These are phyloP conservation scores for Penicillium sp. DNA, from an alignment of 2,329 filamentous ascomycete species.

Conservation along the genomic window DNA sequence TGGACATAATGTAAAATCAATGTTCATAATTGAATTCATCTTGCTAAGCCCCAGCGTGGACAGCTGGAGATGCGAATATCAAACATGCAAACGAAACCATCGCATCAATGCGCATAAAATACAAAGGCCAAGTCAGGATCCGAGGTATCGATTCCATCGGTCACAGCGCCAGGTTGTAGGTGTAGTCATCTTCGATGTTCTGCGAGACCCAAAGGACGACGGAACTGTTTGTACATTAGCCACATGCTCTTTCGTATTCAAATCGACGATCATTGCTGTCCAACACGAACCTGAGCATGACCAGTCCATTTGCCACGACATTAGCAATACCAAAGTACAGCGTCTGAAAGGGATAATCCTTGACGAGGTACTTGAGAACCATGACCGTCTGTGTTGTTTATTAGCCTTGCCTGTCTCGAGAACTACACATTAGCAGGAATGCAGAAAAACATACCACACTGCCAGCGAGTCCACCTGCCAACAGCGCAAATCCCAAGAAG, in stretches of 20 bases:
- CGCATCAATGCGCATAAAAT: conserved; percentile 20
- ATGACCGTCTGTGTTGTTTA: conserved; percentile 53
- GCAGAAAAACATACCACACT: conserved; percentile 51
- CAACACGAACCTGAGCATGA: conserved; percentile 62
- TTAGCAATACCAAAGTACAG: conserved; percentile 67
- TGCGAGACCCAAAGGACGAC: conserved; percentile 67
- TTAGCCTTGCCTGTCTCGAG: conserved; percentile 9
- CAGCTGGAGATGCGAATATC: conserved; percentile 8
- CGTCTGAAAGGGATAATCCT: conserved; percentile 58
- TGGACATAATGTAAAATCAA: conserved; percentile 1
- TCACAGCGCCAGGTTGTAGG: conserved; percentile 64
- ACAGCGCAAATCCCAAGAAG: conserved; percentile 66
- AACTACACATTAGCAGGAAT: neutral
- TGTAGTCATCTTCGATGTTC: conserved; percentile 72
- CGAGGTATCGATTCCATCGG: neutral
- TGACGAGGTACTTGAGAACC: conserved; percentile 65
- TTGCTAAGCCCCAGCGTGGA: conserved; percentile 13
- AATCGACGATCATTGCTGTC: neutral
- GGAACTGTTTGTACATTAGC: conserved; percentile 47
- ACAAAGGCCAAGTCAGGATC: conserved; percentile 11
- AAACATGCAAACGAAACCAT: conserved; percentile 15
- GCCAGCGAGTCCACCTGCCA: conserved; percentile 66
- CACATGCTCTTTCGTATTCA: conserved; percentile 1
- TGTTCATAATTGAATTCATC: conserved; percentile 9
- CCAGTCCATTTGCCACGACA: conserved; percentile 61